These are phyloP conservation scores for Trichoderma reesei DNA, from an alignment of 495 filamentous ascomycete genomes.

Conservation along the genomic window DNA sequence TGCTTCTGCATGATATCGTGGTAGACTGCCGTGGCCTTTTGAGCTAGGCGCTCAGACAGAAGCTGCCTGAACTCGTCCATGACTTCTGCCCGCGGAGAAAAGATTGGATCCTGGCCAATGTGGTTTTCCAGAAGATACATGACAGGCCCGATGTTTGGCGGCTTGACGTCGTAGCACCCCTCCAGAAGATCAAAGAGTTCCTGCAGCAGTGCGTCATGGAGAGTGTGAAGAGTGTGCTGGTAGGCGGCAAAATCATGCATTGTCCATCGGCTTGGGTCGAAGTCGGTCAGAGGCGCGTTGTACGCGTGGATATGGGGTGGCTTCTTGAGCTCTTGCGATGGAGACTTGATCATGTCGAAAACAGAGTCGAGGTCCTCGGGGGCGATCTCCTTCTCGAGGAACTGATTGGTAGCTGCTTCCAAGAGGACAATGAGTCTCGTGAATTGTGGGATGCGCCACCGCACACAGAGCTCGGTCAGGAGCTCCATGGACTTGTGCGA, in stretches of 20 bases:
- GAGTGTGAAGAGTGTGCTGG: constrained; percentile 58
- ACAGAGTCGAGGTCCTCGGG: constrained; percentile 72
- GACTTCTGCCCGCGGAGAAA: constrained; percentile 58
- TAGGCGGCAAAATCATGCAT: constrained; percentile 66
- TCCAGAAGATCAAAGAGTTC: constrained; percentile 81
- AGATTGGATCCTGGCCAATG: constrained; percentile 67
- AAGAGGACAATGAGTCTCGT: constrained; percentile 73
- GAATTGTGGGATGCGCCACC: constrained; percentile 85
- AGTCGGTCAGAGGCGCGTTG: constrained; percentile 29
- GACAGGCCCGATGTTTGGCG: constrained; percentile 64
- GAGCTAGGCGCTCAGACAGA: constrained; percentile 60
- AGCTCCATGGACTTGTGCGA: constrained; percentile 77
- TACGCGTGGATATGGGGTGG: constrained; percentile 32
- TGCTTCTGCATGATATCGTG: constrained; percentile 58
- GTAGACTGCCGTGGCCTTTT: constrained; percentile 66
- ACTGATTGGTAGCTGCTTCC: constrained; percentile 77
- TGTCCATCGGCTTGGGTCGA: constrained; percentile 58
- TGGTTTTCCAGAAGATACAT: constrained; percentile 79
- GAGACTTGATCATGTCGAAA: constrained; percentile 71
- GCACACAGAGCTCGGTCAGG: constrained; percentile 70
- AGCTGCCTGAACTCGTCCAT: constrained; percentile 56
- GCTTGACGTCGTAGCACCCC: constrained; percentile 81
- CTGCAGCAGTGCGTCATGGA: constrained; percentile 75
- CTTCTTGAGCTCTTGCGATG: constrained; percentile 47
- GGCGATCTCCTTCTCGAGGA: constrained; percentile 72